Conservation (phyloP, 345 rosid species). For the Boechera divaricarpa region DNA sequence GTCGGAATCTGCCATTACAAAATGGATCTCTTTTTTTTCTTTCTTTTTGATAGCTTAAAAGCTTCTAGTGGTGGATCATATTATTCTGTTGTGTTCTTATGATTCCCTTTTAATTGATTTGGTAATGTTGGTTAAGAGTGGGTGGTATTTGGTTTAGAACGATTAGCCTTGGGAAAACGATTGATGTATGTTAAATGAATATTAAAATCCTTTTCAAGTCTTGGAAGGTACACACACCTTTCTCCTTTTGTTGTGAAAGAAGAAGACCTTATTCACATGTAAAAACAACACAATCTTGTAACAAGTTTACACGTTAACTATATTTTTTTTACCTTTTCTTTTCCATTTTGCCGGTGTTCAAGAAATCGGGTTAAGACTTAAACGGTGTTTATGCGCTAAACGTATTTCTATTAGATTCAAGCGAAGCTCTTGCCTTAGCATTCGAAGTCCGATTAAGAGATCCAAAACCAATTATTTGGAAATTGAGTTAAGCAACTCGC, state of each 20-base stretch:
- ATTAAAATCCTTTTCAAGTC: conserved; percentile 2
- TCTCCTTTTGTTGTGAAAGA: conserved; percentile 21
- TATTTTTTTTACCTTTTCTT: not conserved
- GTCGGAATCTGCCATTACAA: conserved; percentile 41
- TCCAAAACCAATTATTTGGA: no score
- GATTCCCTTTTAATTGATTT: conserved; percentile 11
- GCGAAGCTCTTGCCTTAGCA: no score
- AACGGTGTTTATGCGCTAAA: no score
- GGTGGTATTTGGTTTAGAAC: conserved; percentile 42
- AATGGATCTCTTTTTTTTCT: conserved; percentile 2
- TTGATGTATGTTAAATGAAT: not conserved
- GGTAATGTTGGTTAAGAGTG: conserved; percentile 37
- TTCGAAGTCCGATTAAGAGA: no score
- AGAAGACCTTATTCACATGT: conserved; percentile 11
- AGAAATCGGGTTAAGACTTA: not conserved
- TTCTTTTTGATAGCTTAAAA: conserved; percentile 7
- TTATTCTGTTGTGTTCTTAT: conserved; percentile 22
- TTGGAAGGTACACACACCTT: conserved; percentile 34
- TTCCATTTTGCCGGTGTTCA: not conserved
- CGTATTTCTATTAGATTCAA: no score
- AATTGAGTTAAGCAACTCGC: no score
- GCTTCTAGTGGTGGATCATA: conserved; percentile 15
- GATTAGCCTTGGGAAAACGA: conserved; percentile 31
- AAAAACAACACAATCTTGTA: not conserved
- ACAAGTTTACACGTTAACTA: conserved; percentile 25